Conservation (phyloP, 176 grass and related monocot genomes). For the Elymus sibiricus region DNA sequence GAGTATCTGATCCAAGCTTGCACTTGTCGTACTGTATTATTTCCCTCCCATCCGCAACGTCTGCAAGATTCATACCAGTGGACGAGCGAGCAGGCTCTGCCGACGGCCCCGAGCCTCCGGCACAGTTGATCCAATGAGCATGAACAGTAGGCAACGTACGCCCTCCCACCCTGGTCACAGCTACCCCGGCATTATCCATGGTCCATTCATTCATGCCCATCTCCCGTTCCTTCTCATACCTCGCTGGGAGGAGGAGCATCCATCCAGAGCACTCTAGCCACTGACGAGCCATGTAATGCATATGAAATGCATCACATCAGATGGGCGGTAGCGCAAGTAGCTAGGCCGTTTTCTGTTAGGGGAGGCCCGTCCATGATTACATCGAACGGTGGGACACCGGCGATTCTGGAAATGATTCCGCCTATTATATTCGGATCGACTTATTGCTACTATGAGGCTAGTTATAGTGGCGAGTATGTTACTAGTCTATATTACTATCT, state of each 20-base stretch:
- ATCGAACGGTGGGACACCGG: background rate
- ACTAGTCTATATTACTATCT: too few species aligned
- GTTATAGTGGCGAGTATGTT: too few species aligned
- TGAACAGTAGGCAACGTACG: background rate
- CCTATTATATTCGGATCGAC: slow-evolving; percentile 18
- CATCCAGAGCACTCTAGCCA: background rate
- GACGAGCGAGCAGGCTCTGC: background rate
- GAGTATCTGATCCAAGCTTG: background rate
- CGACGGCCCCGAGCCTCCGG: background rate
- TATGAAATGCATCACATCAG: background rate
- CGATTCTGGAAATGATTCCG: slow-evolving; percentile 19
- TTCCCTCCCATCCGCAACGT: background rate
- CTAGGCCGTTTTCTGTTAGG: background rate
- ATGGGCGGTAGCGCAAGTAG: background rate
- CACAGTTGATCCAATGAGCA: background rate
- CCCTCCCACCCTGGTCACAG: background rate
- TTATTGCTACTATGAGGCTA: background rate
- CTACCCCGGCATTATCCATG: background rate
- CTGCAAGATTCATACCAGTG: background rate
- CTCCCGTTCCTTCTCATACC: background rate
- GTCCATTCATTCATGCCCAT: background rate
- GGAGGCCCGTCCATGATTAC: background rate
- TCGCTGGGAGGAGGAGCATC: background rate
- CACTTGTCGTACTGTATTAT: background rate
- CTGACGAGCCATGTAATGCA: background rate